Evolutionary conservation across 768 basidiomycete genomes (phyloP), one percentile per base, ranked within the genome.

Genomic region (Hygrocybe punicea): DNA sequence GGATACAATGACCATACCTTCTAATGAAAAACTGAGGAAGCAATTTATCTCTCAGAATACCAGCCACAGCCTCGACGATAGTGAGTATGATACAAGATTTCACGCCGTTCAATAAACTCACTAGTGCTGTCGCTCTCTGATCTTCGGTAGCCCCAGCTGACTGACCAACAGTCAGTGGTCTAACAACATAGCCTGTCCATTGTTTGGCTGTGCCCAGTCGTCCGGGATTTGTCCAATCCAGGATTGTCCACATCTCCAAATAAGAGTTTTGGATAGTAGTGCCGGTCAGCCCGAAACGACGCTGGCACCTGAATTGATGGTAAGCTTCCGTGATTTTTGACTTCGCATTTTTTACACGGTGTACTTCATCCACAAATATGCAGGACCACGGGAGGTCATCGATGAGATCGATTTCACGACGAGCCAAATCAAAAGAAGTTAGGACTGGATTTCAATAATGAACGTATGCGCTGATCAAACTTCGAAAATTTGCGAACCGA

Each of bases 181-280:
- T 78, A 16, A 81, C 80, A 3, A 97, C 81, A 60, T 79, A 87
- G 4, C 78, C 78, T 44, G 85, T 81, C 93, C 94, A 98, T 60
- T 98, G 84, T 33, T 77, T 78, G 24, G 73, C 66, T 0, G 83
- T 85, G 0, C 95, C 96, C 8, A 96, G 69, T 23, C 76, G 74
- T 0, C 86, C 90, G 0, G 93, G 93, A 58, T 86, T 89, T n/a
- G 88, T 87, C 89, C 93, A 98, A 66, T 96, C 85, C 33, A 98
- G 73, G 34, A 99, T 85, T 1, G 91, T 90, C 89, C 93, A 95
- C 62, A 98, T 76, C 68, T 98, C 96, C 42, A 83, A 80, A 66
- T 95, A 94, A 1, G 85, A 82, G 63, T 98, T 99, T 66, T 98
- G 96, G 35, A 80, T 78, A 25, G 81, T 76, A 14, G 88, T 85